Conservation (phyloP, 306 rosid genomes). For the Chamaecrista fasciculata region DNA sequence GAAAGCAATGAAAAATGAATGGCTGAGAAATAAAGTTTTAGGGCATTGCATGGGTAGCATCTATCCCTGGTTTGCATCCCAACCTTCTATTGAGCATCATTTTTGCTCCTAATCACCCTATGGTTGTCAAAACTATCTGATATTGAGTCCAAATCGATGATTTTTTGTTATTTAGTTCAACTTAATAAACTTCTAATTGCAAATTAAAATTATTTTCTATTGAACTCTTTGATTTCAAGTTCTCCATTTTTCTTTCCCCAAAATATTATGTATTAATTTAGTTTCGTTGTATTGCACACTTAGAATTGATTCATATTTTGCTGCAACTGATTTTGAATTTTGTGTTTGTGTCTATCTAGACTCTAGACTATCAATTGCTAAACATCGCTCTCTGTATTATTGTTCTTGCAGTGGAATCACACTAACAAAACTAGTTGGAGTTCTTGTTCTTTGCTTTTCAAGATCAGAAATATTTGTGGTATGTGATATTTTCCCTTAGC, state of each 20-base stretch:
- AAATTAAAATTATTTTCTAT: neutral
- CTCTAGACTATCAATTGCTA: constrained; percentile 17
- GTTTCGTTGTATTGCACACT: neutral
- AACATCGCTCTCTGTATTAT: constrained; percentile 31
- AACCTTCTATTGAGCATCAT: too few species aligned
- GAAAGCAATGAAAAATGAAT: too few species aligned
- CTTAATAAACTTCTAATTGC: neutral
- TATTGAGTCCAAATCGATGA: neutral
- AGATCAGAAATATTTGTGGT: constrained; percentile 97
- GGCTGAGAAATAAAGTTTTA: too few species aligned
- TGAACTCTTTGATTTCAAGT: neutral
- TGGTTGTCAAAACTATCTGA: neutral
- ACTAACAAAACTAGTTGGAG: constrained; percentile 93
- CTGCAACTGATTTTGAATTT: neutral
- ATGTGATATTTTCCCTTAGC: constrained; percentile 32
- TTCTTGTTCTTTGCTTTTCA: constrained; percentile 80
- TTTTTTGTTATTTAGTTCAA: neutral
- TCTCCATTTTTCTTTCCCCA: neutral
- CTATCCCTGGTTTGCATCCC: too few species aligned
- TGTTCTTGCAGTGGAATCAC: constrained; percentile 77
- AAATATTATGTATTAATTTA: neutral
- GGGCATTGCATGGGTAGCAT: too few species aligned
- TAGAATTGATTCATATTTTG: neutral
- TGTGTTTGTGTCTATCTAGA: too few species aligned
- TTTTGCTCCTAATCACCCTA: neutral